These are phyloP conservation scores for Mycena pura DNA, from an alignment of 768 basidiomycete species.

Conservation along the genomic window DNA sequence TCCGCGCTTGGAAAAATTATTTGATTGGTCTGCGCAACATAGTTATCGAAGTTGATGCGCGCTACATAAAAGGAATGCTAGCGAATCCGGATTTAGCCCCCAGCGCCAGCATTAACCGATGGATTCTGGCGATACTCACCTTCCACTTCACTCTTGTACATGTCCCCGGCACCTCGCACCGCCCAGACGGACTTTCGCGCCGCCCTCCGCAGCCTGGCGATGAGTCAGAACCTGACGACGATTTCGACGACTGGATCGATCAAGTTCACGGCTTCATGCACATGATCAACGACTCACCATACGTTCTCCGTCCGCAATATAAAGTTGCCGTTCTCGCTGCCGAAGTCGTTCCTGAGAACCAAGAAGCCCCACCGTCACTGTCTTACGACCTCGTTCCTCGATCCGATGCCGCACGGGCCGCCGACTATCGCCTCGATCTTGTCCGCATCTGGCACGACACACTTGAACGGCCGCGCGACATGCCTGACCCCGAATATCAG, in stretches of 20 bases:
- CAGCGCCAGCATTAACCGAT: constrained; percentile 33
- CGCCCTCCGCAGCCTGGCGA: constrained; percentile 23
- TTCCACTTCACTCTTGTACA: constrained; percentile 41
- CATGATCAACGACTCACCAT: constrained; percentile 11
- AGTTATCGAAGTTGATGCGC: constrained; percentile 43
- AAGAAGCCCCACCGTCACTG: neutral
- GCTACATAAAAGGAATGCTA: constrained; percentile 45
- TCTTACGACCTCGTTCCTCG: neutral
- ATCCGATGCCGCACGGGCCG: neutral
- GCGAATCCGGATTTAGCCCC: constrained; percentile 33
- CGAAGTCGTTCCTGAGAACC: neutral
- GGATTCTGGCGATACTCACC: constrained; percentile 35
- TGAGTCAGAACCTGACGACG: constrained; percentile 10
- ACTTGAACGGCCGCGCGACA: constrained; percentile 11
- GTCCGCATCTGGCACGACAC: constrained; percentile 11
- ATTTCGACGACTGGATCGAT: no score
- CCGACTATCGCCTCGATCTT: neutral
- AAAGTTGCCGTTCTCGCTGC: neutral
- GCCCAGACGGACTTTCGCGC: constrained; percentile 40
- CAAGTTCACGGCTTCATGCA: constrained; percentile 25
- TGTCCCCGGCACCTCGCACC: constrained; percentile 29
- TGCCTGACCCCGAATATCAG: constrained; percentile 15
- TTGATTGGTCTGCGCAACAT: constrained; percentile 40
- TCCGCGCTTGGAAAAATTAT: constrained; percentile 27
- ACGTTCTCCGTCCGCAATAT: neutral